A percentile compares a stretch with the other conserved stretches of the same genome.
Conservation (phyloP, 306 rosid species). For the Casuarina equisetifolia region DNA sequence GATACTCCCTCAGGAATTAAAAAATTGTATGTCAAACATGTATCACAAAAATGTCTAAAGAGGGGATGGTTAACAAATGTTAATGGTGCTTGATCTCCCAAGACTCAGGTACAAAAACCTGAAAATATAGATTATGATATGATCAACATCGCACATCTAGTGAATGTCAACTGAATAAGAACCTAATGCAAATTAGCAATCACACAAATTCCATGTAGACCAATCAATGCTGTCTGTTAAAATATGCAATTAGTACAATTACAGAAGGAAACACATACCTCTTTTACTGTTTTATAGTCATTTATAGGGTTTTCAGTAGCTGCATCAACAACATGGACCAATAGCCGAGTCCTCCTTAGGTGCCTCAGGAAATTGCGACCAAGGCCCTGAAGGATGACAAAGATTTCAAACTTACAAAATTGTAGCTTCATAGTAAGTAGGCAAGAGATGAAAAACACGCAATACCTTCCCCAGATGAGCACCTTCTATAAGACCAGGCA, state of each 20-base stretch:
- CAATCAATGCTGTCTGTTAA: not conserved
- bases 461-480: slow-evolving; percentile 99
- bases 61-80: not conserved
- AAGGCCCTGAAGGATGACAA: slow-evolving; percentile 63
- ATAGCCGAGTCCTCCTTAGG: slow-evolving; percentile 80
- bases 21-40: not conserved
- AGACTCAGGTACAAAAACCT: not conserved
- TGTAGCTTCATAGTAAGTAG: not conserved
- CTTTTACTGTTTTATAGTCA: slow-evolving; percentile 92
- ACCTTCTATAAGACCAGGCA: slow-evolving; percentile 98
- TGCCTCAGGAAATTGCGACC: slow-evolving; percentile 96
- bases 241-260: not conserved
- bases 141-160: not conserved
- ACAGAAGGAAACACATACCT: slow-evolving; percentile 45
- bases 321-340: slow-evolving; percentile 96
- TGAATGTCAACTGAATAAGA: not conserved
- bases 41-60: not conserved
- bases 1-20: not conserved
- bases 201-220: slow-evolving; percentile 18
- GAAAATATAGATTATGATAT: not conserved
- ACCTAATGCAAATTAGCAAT: not conserved
- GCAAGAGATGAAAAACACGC: slow-evolving; percentile 10
- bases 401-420: slow-evolving; percentile 26
- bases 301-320: slow-evolving; percentile 74
- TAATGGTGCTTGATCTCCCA: not conserved